These are phyloP conservation scores for Plasmodium sp. DNA, from an alignment of 169 alveolate species.

Conservation along the genomic window DNA sequence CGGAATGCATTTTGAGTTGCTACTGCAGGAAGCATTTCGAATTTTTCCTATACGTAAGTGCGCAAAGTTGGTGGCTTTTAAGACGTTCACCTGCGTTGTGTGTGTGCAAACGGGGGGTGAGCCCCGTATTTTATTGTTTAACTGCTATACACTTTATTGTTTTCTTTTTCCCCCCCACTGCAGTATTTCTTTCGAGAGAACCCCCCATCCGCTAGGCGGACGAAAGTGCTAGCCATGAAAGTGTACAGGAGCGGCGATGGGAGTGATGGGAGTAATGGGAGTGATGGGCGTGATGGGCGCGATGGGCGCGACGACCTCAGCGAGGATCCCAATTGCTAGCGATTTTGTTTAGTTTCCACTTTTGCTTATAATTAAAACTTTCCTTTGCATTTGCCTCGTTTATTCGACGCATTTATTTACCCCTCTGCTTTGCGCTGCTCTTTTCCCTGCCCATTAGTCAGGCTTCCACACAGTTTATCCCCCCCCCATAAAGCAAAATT, in stretches of 20 bases:
- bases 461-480: not conserved
- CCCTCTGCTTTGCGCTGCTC: not conserved
- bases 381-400: not conserved
- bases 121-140: not conserved
- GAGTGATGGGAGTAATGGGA: no score
- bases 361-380: not conserved
- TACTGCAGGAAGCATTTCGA: conserved; percentile 55
- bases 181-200: conserved; percentile 47
- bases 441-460: not conserved
- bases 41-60: conserved; percentile 65
- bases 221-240: conserved; percentile 28
- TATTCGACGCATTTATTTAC: not conserved
- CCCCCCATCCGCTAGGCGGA: conserved; percentile 6
- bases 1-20: conserved; percentile 63
- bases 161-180: conserved; percentile 2
- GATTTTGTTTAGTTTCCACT: not conserved
- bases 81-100: not conserved
- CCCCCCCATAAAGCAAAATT: not conserved
- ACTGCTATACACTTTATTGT: not conserved
- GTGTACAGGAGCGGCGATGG: conserved; percentile 17
- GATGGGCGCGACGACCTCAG: conserved; percentile 11
- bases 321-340: conserved; percentile 24
- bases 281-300: no score
- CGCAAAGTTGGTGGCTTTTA: not conserved
- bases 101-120: not conserved